phyloP scores from a whole-genome alignment of 1,139 yeast genomes.

The Debaryomyces sp. region DNA sequence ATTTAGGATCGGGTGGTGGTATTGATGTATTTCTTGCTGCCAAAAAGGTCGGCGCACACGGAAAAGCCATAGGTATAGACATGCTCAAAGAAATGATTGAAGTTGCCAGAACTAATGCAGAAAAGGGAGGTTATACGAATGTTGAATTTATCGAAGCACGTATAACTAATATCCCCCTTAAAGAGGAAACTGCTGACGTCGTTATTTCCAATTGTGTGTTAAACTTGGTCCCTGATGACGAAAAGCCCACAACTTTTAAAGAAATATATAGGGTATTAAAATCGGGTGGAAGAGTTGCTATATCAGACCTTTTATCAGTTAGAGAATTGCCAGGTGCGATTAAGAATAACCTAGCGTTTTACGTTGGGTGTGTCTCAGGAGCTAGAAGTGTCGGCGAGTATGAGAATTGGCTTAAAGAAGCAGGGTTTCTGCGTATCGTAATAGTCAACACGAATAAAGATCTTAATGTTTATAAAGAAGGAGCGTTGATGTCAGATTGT shows the following conservation, averaged over 20 bases:
- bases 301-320: not conserved
- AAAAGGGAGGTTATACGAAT: not conserved
- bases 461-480: constrained; percentile 3
- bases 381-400: constrained; percentile 1
- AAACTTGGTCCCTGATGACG: constrained; percentile 2
- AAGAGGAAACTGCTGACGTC: not conserved
- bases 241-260: not conserved
- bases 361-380: constrained; percentile 1
- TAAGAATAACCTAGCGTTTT: not conserved
- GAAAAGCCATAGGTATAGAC: not conserved
- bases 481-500: not conserved
- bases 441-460: constrained; percentile 1
- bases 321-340: not conserved
- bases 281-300: not conserved
- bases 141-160: not conserved
- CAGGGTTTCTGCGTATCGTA: not conserved
- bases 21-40: constrained; percentile 1
- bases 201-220: constrained; percentile 1
- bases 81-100: constrained; percentile 1
- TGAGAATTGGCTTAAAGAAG: constrained; percentile 2
- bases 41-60: not conserved
- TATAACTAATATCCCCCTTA: not conserved
- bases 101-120: not conserved
- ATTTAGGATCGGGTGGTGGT: constrained; percentile 2
- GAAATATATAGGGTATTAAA: not conserved